Evolutionary conservation across 1,284 basidiomycete genomes (phyloP).

Genomic region (Ustilago bromivora): DNA sequence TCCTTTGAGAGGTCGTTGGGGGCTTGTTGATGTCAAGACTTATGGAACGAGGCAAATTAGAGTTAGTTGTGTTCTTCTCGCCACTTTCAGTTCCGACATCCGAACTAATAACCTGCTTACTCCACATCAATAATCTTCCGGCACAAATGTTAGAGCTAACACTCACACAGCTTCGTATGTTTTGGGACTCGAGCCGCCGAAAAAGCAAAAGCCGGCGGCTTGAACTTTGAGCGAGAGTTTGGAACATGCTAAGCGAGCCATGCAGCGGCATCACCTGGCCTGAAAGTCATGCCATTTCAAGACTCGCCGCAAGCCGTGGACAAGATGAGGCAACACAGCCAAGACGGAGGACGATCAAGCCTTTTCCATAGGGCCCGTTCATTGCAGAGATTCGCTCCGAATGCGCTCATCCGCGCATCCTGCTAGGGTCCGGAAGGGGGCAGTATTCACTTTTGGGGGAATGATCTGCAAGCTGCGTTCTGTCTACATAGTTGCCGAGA

Average conservation of each 20-base stretch:
- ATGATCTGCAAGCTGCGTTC: constrained; percentile 14
- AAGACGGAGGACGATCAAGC: background rate
- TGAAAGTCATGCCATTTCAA: constrained; percentile 11
- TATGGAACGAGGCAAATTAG: background rate
- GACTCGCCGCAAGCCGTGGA: background rate
- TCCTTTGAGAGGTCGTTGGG: background rate
- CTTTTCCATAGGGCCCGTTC: background rate
- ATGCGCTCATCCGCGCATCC: background rate
- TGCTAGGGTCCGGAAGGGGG: constrained; percentile 10
- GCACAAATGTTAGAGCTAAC: background rate
- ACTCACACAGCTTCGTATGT: background rate
- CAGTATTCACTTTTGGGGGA: too few species aligned
- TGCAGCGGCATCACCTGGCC: constrained; percentile 5
- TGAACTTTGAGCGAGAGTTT: background rate
- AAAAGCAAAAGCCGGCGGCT: constrained; percentile 10
- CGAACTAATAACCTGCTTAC: constrained; percentile 9
- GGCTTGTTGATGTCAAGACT: background rate
- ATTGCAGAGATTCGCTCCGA: constrained; percentile 7
- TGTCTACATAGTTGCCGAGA: background rate
- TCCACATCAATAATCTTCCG: constrained; percentile 2
- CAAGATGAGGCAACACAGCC: background rate
- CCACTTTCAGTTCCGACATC: constrained; percentile 21
- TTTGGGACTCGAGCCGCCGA: background rate
- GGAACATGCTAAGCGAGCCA: background rate
- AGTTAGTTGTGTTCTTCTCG: constrained; percentile 16